A percentile compares a stretch with the other conserved stretches of the same genome.
Conservation (phyloP, 1,284 basidiomycete genomes). For the Wolfiporia cocos region DNA sequence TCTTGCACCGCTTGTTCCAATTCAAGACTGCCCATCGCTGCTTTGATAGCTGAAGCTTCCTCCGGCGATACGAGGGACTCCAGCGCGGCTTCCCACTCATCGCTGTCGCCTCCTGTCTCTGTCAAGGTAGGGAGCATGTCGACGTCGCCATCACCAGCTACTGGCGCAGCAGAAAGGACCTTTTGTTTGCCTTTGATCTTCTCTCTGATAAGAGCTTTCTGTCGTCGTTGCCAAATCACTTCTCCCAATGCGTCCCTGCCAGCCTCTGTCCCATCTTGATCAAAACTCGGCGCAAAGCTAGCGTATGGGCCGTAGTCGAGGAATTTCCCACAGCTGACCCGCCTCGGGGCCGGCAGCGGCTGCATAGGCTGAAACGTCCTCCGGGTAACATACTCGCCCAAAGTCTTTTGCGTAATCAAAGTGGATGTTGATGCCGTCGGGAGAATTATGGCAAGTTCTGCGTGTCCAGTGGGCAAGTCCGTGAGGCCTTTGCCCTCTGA, state of each 20-base stretch:
- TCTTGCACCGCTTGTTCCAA: constrained; percentile 63
- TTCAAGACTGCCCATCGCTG: constrained; percentile 49
- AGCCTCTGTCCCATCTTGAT: constrained; percentile 63
- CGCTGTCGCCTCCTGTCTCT: constrained; percentile 6
- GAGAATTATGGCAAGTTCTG: constrained; percentile 68
- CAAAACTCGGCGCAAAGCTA: constrained; percentile 72
- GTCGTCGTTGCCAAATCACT: constrained; percentile 36
- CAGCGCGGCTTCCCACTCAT: constrained; percentile 29
- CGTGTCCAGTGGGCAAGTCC: constrained; percentile 52
- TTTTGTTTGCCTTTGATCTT: constrained; percentile 18
- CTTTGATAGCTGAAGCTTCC: constrained; percentile 47
- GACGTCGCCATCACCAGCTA: constrained; percentile 8
- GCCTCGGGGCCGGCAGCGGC: constrained; percentile 40
- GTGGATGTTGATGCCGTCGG: constrained; percentile 46
- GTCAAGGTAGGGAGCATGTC: constrained; percentile 9
- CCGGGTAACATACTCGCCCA: constrained; percentile 28
- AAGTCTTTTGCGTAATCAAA: constrained; percentile 26
- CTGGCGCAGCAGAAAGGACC: constrained; percentile 12
- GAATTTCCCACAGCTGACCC: constrained; percentile 56
- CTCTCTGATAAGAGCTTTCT: constrained; percentile 19
- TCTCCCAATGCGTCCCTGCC: constrained; percentile 56
- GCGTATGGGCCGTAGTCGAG: constrained; percentile 71
- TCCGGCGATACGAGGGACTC: constrained; percentile 50
- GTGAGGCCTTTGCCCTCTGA: constrained; percentile 37
- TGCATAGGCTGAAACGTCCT: constrained; percentile 24